Evolutionary conservation across 2,329 filamentous ascomycete species (phyloP).

Genomic region (Aspergillus calidoustus): DNA sequence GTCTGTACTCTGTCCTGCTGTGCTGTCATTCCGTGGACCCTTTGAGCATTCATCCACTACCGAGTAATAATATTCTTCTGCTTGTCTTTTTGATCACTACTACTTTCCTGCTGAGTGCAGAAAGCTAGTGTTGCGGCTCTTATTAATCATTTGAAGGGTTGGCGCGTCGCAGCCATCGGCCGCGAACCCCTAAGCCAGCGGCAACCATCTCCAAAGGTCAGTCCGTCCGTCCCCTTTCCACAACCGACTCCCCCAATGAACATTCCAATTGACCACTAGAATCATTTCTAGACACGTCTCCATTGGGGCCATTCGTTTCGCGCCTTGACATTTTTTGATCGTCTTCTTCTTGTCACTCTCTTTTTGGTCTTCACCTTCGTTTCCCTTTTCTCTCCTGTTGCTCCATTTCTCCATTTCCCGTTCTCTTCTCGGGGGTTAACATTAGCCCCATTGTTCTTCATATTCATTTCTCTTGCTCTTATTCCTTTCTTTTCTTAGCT

Average conservation of each 20-base stretch:
- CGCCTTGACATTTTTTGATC: conserved; percentile 29
- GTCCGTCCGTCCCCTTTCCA: conserved; percentile 27
- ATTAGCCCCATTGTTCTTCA: conserved; percentile 18
- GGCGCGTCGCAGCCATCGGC: conserved; percentile 13
- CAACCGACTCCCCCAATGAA: conserved; percentile 28
- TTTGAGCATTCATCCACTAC: background rate
- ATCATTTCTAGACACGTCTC: conserved; percentile 37
- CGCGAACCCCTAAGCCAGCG: conserved; percentile 24
- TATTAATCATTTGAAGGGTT: conserved; percentile 12
- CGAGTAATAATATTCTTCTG: conserved; percentile 8
- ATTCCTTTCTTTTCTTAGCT: conserved; percentile 21
- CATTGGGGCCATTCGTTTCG: conserved; percentile 27
- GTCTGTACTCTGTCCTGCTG: conserved; percentile 15
- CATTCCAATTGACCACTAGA: conserved; percentile 40
- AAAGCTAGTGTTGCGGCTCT: conserved; percentile 9
- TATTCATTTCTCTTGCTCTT: conserved; percentile 10
- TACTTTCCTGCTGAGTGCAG: conserved; percentile 4
- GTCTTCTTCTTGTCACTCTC: conserved; percentile 25
- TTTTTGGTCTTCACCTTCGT: conserved; percentile 15
- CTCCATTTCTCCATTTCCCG: conserved; percentile 21
- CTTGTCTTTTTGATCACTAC: conserved; percentile 12
- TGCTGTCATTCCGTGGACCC: conserved; percentile 14
- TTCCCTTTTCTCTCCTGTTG: conserved; percentile 21
- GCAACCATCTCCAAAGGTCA: conserved; percentile 23
- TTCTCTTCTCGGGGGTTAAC: conserved; percentile 26